Percentiles rank a stretch among this genome's conserved stretches.
These are phyloP conservation scores for Coniosporium tulheliwenetii DNA, from an alignment of 2,329 filamentous ascomycete species.

Conservation along the genomic window DNA sequence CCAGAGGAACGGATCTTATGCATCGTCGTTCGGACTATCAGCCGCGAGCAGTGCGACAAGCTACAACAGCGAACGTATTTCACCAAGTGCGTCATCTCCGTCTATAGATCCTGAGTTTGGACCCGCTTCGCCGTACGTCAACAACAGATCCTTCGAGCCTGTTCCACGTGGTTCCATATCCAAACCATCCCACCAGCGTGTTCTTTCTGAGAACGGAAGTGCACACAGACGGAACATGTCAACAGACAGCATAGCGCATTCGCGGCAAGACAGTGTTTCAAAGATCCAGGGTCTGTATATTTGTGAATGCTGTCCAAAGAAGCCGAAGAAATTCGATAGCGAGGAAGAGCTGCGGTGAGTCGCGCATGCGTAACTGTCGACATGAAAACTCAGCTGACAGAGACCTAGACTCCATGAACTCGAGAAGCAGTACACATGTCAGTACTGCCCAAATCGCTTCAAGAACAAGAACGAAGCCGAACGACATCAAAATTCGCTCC, in stretches of 20 bases:
- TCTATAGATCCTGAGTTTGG: conserved; percentile 37
- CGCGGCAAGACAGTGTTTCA: conserved; percentile 31
- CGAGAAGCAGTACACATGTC: conserved; percentile 92
- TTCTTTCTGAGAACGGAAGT: conserved; percentile 23
- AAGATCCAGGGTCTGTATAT: conserved; percentile 48
- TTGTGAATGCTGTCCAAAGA: conserved; percentile 94
- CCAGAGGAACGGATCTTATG: conserved; percentile 45
- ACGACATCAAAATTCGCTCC: conserved; percentile 87
- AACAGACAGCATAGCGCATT: conserved; percentile 24
- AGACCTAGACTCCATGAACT: conserved; percentile 60
- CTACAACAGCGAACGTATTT: conserved; percentile 44
- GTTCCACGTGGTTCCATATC: conserved; percentile 24
- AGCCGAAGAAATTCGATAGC: conserved; percentile 87
- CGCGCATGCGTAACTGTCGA: background rate
- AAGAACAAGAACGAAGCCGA: conserved; percentile 99
- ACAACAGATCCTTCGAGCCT: conserved; percentile 26
- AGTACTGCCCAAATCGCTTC: conserved; percentile 86
- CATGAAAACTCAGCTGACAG: background rate
- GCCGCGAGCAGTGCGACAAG: conserved; percentile 51
- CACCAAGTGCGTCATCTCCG: conserved; percentile 44
- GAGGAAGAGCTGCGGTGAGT: conserved; percentile 70
- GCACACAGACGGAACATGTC: conserved; percentile 31
- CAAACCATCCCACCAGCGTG: conserved; percentile 23
- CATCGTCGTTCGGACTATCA: conserved; percentile 44
- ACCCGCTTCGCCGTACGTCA: conserved; percentile 38